Conservation (phyloP, 1,284 basidiomycete genomes). For the Moesziomyces sp. region DNA sequence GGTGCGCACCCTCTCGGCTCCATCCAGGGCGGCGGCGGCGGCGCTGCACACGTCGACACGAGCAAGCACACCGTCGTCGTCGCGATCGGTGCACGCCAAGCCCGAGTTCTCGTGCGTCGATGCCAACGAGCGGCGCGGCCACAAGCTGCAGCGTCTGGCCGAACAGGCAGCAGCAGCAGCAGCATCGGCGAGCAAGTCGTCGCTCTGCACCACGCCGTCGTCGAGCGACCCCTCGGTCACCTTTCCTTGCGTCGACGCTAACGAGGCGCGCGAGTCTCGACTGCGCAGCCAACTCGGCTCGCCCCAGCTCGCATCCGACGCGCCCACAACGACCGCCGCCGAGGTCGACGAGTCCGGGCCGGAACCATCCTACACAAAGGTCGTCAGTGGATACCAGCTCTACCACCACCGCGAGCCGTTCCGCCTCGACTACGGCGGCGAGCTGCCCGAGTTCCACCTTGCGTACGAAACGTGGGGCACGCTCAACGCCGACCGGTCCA, state of each 20-base stretch:
- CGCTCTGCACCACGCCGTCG: constrained; percentile 15
- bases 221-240: constrained; percentile 36
- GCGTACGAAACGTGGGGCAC: constrained; percentile 99
- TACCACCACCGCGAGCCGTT: constrained; percentile 72
- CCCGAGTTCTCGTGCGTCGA: constrained; percentile 63
- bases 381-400: constrained; percentile 68
- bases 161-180: constrained; percentile 6
- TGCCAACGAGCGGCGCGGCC: constrained; percentile 58
- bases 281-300: constrained; percentile 45
- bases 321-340: background rate
- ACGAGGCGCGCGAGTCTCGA: constrained; percentile 57
- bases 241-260: constrained; percentile 65
- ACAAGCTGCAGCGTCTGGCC: constrained; percentile 42
- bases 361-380: constrained; percentile 69
- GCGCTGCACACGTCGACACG: constrained; percentile 1
- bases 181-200: constrained; percentile 5
- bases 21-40: background rate
- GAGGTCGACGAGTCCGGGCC: constrained; percentile 64
- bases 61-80: constrained; percentile 2
- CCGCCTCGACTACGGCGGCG: constrained; percentile 77
- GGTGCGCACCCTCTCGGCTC: too few relatives aligned
- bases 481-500: constrained; percentile 80
- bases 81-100: constrained; percentile 7
- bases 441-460: constrained; percentile 80
- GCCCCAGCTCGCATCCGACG: constrained; percentile 1